Percentiles rank a stretch among this genome's conserved stretches.
phyloP scores from a whole-genome alignment of 805 yeast genomes.

The Isabelozyma gotoi region DNA sequence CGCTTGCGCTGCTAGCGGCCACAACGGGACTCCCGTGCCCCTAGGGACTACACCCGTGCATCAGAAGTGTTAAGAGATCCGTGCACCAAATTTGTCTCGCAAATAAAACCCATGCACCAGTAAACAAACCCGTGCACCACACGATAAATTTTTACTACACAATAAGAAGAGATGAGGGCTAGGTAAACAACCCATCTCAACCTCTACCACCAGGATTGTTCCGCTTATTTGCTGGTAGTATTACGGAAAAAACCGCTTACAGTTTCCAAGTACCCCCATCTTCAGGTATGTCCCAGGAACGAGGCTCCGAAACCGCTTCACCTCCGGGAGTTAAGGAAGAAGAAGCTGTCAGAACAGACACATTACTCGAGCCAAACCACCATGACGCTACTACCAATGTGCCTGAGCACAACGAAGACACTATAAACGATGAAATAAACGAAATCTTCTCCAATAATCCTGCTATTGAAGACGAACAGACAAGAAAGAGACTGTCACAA shows the following conservation, averaged over 20 bases:
- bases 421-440: conserved; percentile 13
- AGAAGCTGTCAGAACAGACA: not conserved
- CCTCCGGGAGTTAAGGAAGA: not conserved
- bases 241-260: too few relatives aligned
- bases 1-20: too few relatives aligned
- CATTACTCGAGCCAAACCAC: not conserved
- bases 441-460: conserved; percentile 15
- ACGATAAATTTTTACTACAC: conserved; percentile 1
- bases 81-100: too few relatives aligned
- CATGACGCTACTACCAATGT: not conserved
- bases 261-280: too few relatives aligned
- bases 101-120: too few relatives aligned
- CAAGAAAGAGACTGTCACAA: not conserved
- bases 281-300: not conserved
- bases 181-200: not conserved
- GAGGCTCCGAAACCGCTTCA: not conserved
- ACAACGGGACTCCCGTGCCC: too few relatives aligned
- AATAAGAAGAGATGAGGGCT: not conserved
- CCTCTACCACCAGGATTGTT: too few relatives aligned
- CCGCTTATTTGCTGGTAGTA: too few relatives aligned
- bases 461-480: conserved; percentile 8
- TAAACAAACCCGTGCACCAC: not conserved
- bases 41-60: too few relatives aligned
- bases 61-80: too few relatives aligned
- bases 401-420: not conserved